Evolutionary conservation across 1,284 basidiomycete species (phyloP).

Genomic region (Trichosporon ovoides): DNA sequence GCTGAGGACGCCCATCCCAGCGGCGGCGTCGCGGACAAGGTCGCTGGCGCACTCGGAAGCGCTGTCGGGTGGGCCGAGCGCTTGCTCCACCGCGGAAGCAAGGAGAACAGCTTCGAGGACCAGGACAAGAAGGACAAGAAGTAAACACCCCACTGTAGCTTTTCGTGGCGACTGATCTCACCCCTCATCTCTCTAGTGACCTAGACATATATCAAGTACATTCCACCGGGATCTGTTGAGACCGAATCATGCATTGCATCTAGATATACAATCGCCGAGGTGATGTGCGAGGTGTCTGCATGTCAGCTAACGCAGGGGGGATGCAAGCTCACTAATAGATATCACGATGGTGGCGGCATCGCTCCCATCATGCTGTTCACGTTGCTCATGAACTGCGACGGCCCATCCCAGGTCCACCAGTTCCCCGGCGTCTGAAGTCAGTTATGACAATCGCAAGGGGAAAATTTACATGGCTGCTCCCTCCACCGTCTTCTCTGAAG

Average conservation of each 20-base stretch:
- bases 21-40: slow-evolving; percentile 25
- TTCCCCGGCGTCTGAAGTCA: background rate
- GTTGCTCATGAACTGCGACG: background rate
- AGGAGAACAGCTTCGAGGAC: slow-evolving; percentile 10
- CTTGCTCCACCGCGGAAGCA: slow-evolving; percentile 25
- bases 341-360: background rate
- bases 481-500: slow-evolving; percentile 5
- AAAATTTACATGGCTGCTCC: background rate
- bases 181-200: too few relatives aligned
- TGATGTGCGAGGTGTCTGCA: too few relatives aligned
- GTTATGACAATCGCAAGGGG: too few relatives aligned
- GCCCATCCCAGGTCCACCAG: slow-evolving; percentile 12
- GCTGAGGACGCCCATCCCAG: background rate
- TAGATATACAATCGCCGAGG: too few relatives aligned
- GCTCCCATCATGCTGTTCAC: background rate
- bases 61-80: slow-evolving; percentile 39
- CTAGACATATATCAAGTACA: background rate
- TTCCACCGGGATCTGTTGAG: background rate
- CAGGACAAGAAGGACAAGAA: slow-evolving; percentile 10
- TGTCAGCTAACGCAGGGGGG: too few relatives aligned
- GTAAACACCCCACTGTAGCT: too few relatives aligned
- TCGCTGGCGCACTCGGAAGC: slow-evolving; percentile 36
- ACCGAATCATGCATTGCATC: slow-evolving; percentile 4
- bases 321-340: too few relatives aligned
- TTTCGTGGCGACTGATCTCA: too few relatives aligned